Evolutionary conservation across 2,329 filamentous ascomycete genomes (phyloP), one percentile per base, ranked within the genome.

Genomic region (Colletotrichum sp.): DNA sequence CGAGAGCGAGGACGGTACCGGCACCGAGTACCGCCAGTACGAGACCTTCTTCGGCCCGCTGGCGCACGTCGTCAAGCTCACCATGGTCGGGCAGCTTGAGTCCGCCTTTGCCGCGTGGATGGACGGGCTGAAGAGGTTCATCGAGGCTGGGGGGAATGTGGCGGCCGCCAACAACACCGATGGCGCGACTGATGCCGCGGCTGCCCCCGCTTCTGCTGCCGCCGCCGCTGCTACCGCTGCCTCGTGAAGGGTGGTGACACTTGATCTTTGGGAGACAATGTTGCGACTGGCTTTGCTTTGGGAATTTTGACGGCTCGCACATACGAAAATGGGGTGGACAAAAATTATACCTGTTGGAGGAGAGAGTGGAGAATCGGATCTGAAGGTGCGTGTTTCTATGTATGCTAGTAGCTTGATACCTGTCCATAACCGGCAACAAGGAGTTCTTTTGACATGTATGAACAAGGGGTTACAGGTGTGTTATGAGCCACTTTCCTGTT

Each of bases 41-140:
- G 86, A 89, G 82, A 88, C 86, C n/a, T 87, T 87, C 77, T 84
- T 84, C 52, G 86, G 87, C 0, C 64, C 81, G 7, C 48, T 88
- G 72, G 83, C 81, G 12, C 80, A 80, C 5, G 79, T 83, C 14
- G 81, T 87, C 18, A 83, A 79, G 78, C 55, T 78, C 32, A 77
- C 81, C 2, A 82, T 84, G 32, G 84, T 84, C 2, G 67, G 62
- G 8, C 77, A 80, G 77, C 76, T 88, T 32, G 75, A 79, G 59
- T 80, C 77, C 12, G 83, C 82, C 18, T 85, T 87, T 73, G 81
- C 80, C 38, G 82, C 81, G 69, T 87, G 85, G 83, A 83, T 80
- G 77, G 79, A 80, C 34, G 86, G 84, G 36, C 74, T 88, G 71
- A 87, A 85, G 82, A 77, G 67, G 63, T 74, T 73, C 63, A 80